Evolutionary conservation across 2,329 filamentous ascomycete species (phyloP), one percentile per base, ranked within the genome.

Genomic region (Didymella glomerata): DNA sequence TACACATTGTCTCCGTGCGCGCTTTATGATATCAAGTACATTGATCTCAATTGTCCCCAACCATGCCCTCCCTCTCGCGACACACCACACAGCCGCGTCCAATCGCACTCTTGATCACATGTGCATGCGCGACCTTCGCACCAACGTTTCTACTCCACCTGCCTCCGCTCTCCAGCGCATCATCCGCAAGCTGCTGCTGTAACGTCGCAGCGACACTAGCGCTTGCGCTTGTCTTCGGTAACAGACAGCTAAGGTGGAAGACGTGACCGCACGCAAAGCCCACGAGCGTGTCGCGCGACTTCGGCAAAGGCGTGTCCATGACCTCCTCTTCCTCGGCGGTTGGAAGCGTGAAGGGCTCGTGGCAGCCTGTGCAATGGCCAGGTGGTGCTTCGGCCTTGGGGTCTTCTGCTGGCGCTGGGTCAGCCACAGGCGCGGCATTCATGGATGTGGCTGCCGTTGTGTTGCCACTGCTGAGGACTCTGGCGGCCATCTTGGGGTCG

Each of bases 41-140:
- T n/a, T n/a, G n/a, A n/a, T n/a, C 22, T 22, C 34, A 59, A 2
- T 51, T 51, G 4, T 59, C 50, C 11, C 56, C 56, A 0, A 59
- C 50, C 56, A 59, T 59, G 2, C 50, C 50, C 11, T 79, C 57
- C 49, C 67, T 61, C 57, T 69, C 72, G 14, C 69, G 64, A 60
- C 70, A 75, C 28, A 76, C 68, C n/a, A 81, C 72, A 63, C 73
- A 74, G 0, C 74, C 70, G n/a, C 64, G 79, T 46, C 81, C 81
- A 8, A 83, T 87, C 94, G 93, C 77, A 90, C 97, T 73, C 90
- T 88, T 57, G 86, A 88, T n/a, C 88, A 97, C 68, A 91, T 97
- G n/a, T 83, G 98, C 59, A 90, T 76, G 73, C 45, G 73, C 71
- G 6, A 76, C 73, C 57, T 76, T 76, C 8, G 68, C 73, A 5